These are phyloP conservation scores for Eragrostis tef DNA, from an alignment of 202 grass and related monocot species.

Conservation along the genomic window DNA sequence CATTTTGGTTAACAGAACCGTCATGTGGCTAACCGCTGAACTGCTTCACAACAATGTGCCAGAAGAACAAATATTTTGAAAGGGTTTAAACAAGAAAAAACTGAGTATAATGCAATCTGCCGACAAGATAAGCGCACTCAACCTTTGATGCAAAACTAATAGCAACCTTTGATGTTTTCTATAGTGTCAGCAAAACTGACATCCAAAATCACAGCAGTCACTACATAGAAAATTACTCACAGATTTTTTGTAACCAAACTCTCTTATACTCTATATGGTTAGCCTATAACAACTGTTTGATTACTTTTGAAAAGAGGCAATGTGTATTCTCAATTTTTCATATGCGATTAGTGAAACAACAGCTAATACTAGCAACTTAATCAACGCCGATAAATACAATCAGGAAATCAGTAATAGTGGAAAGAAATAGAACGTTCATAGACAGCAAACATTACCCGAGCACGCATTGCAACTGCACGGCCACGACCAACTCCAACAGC, in stretches of 20 bases:
- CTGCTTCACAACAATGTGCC: not conserved
- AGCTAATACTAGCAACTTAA: not conserved
- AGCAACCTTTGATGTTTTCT: not conserved
- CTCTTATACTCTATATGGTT: not conserved
- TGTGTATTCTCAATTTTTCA: not conserved
- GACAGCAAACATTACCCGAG: constrained; percentile 58
- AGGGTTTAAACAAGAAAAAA: not conserved
- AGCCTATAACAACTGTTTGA: not conserved
- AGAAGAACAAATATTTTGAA: not conserved
- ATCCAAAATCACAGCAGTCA: constrained; percentile 6
- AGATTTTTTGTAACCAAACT: not conserved
- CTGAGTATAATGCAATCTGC: not conserved
- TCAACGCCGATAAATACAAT: not conserved
- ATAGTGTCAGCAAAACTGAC: not conserved
- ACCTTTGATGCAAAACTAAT: not conserved
- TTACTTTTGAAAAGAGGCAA: not conserved
- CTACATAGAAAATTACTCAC: not conserved
- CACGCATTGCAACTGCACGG: constrained; percentile 88
- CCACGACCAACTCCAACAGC: constrained; percentile 88
- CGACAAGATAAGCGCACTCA: not conserved
- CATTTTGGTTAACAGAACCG: not conserved
- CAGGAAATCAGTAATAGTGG: not conserved
- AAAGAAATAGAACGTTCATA: not conserved
- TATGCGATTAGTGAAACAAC: not conserved
- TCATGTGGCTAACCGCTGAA: not conserved